A percentile compares a stretch with the other conserved stretches of the same genome.
phyloP scores from a whole-genome alignment of 306 rosid species.

The Rosa multiflora region DNA sequence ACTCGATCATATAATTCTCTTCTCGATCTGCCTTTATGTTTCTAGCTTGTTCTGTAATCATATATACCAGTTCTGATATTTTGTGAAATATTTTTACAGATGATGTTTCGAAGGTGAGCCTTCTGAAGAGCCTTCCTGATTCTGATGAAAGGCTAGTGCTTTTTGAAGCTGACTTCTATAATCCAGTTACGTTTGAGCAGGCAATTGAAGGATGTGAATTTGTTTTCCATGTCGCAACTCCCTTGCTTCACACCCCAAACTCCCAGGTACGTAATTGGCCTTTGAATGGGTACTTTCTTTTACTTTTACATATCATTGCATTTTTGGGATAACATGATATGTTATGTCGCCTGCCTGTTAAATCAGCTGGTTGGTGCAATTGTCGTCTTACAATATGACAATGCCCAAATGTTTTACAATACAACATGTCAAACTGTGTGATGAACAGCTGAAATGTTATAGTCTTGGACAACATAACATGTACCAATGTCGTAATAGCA shows the following conservation, averaged over 20 bases:
- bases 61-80: neutral
- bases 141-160: slow-evolving; percentile 25
- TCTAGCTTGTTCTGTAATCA: neutral
- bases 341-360: neutral
- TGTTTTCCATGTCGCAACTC: slow-evolving; percentile 42
- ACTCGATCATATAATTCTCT: neutral
- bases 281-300: neutral
- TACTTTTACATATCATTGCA: too few species aligned
- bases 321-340: neutral
- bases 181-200: slow-evolving; percentile 19
- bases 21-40: neutral
- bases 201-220: slow-evolving; percentile 29
- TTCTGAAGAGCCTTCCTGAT: slow-evolving; percentile 37
- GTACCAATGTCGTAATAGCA: neutral
- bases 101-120: slow-evolving; percentile 30
- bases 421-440: neutral
- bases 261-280: slow-evolving; percentile 12
- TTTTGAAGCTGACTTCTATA: slow-evolving; percentile 39
- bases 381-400: too few species aligned
- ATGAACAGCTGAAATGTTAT: too few species aligned
- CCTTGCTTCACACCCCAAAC: slow-evolving; percentile 16
- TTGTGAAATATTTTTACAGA: slow-evolving; percentile 2
- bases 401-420: neutral
- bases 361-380: too few species aligned
- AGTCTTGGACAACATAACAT: neutral